Percentiles rank a stretch among this genome's conserved stretches.
phyloP scores from a whole-genome alignment of 495 filamentous ascomycete species.

The Podospora didyma region DNA sequence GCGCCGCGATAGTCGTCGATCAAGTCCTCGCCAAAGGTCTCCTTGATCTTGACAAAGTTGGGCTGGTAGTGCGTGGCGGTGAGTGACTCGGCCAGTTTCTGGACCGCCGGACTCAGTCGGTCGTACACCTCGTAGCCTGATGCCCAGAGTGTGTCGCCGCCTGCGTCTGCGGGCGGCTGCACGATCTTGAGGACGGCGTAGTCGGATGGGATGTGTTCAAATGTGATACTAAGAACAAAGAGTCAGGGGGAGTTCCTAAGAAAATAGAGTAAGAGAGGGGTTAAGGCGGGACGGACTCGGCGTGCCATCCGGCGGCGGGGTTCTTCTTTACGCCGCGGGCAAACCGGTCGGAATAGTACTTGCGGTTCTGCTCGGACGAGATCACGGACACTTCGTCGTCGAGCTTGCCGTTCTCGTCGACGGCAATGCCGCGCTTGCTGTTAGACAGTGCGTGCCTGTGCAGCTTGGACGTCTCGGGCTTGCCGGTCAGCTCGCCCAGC shows the following conservation, averaged over 20 bases:
- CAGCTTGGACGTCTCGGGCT: conserved; percentile 60
- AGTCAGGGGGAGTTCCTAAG: background rate
- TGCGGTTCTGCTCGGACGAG: conserved; percentile 58
- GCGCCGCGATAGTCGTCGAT: conserved; percentile 55
- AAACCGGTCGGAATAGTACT: conserved; percentile 56
- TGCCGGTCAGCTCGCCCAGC: conserved; percentile 64
- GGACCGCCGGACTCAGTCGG: conserved; percentile 57
- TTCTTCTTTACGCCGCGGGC: conserved; percentile 43
- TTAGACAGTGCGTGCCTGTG: conserved; percentile 54
- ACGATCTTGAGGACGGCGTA: conserved; percentile 58
- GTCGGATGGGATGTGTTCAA: conserved; percentile 58
- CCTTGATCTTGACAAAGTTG: conserved; percentile 51
- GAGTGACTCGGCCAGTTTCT: conserved; percentile 59
- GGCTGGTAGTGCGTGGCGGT: conserved; percentile 62
- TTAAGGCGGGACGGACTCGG: conserved; percentile 26
- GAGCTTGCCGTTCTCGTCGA: conserved; percentile 49
- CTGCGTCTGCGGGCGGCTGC: conserved; percentile 53
- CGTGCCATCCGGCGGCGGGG: conserved; percentile 32
- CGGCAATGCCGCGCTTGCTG: conserved; percentile 43
- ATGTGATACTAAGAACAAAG: conserved; percentile 47
- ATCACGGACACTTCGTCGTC: conserved; percentile 72
- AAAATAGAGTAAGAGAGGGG: background rate
- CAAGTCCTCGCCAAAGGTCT: conserved; percentile 51
- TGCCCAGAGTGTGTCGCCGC: conserved; percentile 67
- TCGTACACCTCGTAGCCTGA: conserved; percentile 70